phyloP scores from a whole-genome alignment of 345 rosid genomes.

The Trapa bicornis region DNA sequence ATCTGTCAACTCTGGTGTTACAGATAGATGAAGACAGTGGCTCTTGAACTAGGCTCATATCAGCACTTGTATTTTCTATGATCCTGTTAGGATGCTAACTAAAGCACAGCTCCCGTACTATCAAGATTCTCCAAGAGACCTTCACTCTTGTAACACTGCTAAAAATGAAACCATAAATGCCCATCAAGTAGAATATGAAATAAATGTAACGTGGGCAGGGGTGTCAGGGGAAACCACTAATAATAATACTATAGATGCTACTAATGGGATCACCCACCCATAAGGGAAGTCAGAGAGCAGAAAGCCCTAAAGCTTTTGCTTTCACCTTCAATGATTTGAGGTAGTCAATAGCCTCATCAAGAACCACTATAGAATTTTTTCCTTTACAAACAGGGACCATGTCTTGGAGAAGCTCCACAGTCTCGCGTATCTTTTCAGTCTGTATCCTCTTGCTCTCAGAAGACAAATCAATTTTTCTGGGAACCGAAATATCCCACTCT shows the following conservation, averaged over 20 bases:
- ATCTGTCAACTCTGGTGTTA: no score
- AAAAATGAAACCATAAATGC: background rate
- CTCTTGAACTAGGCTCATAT: background rate
- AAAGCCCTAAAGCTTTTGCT: slow-evolving; percentile 22
- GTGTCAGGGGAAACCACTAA: background rate
- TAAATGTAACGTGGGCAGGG: no score
- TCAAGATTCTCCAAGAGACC: background rate
- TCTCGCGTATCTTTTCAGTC: slow-evolving; percentile 8
- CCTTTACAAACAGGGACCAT: slow-evolving; percentile 28
- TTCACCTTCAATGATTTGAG: slow-evolving; percentile 24
- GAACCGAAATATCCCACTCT: background rate
- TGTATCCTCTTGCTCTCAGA: slow-evolving; percentile 13
- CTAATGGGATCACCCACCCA: background rate
- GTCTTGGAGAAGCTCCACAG: slow-evolving; percentile 18
- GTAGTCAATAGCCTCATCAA: slow-evolving; percentile 33
- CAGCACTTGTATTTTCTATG: background rate
- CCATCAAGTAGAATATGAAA: background rate
- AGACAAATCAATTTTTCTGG: slow-evolving; percentile 13
- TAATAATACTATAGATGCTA: background rate
- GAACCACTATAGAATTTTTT: slow-evolving; percentile 21
- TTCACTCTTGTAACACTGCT: background rate
- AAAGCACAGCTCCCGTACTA: no score
- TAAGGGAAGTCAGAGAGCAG: background rate
- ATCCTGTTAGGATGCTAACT: no score
- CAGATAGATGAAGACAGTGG: background rate